Evolutionary conservation across 176 grass and related monocot genomes (phyloP).

Genomic region (Ensete ventricosum): DNA sequence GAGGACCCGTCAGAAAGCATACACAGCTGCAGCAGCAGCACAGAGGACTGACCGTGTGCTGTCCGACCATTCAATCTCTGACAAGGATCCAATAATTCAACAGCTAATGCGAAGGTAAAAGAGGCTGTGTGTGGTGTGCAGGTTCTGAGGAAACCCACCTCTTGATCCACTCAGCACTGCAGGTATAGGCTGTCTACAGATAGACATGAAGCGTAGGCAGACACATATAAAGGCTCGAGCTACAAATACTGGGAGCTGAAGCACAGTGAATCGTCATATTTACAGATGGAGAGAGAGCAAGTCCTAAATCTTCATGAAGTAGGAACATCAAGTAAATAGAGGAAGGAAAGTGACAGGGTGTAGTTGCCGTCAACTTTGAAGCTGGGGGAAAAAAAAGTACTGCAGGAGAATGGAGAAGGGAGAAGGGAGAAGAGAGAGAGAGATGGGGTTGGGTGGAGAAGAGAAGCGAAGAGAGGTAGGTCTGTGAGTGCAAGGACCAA

Average conservation of each 20-base stretch:
- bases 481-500: too few species aligned
- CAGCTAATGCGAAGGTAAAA: not conserved
- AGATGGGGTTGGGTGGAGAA: not conserved
- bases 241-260: too few species aligned
- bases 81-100: conserved; percentile 38
- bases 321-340: too few species aligned
- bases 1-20: conserved; percentile 25
- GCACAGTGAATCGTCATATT: too few species aligned
- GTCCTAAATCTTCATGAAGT: too few species aligned
- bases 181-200: not conserved
- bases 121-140: not conserved
- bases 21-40: conserved; percentile 25
- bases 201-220: not conserved
- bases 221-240: too few species aligned
- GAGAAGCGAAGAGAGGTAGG: not conserved
- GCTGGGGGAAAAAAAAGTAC: too few species aligned
- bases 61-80: conserved; percentile 35
- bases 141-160: not conserved
- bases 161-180: not conserved
- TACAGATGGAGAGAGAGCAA: too few species aligned
- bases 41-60: conserved; percentile 12
- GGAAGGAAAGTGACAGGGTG: too few species aligned
- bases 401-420: too few species aligned
- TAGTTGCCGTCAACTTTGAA: too few species aligned
- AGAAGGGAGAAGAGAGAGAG: not conserved